Conservation (phyloP, 768 basidiomycete species). For the Rhodocollybia butyracea region DNA sequence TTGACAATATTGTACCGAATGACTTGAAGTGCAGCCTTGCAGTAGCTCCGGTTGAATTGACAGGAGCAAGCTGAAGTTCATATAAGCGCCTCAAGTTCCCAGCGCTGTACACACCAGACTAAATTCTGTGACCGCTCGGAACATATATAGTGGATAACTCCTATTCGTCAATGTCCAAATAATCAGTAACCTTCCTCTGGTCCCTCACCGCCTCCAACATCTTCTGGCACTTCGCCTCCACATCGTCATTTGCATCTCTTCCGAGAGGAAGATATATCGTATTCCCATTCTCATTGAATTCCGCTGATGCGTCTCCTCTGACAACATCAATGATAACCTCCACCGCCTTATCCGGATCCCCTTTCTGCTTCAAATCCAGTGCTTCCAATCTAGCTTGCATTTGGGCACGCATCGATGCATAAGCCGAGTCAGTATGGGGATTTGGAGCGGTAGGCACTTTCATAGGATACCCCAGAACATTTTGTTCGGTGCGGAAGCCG, state of each 20-base stretch:
- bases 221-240: background rate
- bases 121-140: too few relatives aligned
- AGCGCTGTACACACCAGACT: too few relatives aligned
- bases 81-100: too few relatives aligned
- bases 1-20: too few relatives aligned
- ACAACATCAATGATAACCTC: slow-evolving; percentile 29
- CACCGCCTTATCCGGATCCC: slow-evolving; percentile 30
- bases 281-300: background rate
- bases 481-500: background rate
- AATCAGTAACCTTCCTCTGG: background rate
- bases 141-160: too few relatives aligned
- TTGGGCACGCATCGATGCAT: background rate
- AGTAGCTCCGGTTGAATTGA: too few relatives aligned
- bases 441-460: background rate
- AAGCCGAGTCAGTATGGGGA: too few relatives aligned
- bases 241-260: background rate
- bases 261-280: slow-evolving; percentile 1
- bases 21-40: too few relatives aligned
- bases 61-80: too few relatives aligned
- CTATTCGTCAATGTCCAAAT: background rate
- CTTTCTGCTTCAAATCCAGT: slow-evolving; percentile 15
- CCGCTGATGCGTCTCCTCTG: slow-evolving; percentile 26
- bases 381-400: slow-evolving; percentile 4
- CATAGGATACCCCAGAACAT: slow-evolving; percentile 18
- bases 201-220: background rate